Evolutionary conservation across 2,329 filamentous ascomycete species (phyloP).

Genomic region (Rhytidhysteron rufulum): DNA sequence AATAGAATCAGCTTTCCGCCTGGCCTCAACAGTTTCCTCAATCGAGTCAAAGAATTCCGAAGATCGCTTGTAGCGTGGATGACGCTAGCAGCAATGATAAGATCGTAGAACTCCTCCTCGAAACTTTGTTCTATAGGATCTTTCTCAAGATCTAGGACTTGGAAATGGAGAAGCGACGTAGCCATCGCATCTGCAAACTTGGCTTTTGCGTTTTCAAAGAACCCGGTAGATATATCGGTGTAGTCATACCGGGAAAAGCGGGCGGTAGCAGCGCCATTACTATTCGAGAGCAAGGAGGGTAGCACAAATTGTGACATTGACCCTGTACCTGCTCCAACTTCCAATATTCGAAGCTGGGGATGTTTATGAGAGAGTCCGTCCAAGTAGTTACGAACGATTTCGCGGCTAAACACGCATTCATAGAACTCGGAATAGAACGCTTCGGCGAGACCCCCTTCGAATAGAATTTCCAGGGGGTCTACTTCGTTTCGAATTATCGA

Average conservation of each 20-base stretch:
- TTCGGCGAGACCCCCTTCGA: background rate
- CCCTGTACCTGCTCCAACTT: background rate
- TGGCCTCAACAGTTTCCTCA: constrained; percentile 4
- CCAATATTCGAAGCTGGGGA: background rate
- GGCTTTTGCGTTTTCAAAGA: constrained; percentile 1
- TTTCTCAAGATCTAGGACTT: constrained; percentile 1
- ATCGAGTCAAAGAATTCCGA: background rate
- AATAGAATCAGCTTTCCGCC: constrained; percentile 5
- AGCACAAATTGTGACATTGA: background rate
- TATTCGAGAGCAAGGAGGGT: background rate
- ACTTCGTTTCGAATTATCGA: background rate
- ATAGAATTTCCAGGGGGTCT: background rate
- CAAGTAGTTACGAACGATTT: background rate
- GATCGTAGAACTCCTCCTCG: constrained; percentile 3
- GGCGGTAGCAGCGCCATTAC: background rate
- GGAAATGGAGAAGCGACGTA: background rate
- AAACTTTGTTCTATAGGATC: constrained; percentile 1
- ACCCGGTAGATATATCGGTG: constrained; percentile 2
- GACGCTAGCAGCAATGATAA: constrained; percentile 5
- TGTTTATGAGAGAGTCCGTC: background rate
- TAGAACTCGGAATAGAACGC: background rate
- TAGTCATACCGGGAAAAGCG: background rate
- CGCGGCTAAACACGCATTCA: background rate
- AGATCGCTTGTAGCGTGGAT: constrained; percentile 6
- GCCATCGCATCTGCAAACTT: background rate